A percentile compares a stretch with the other conserved stretches of the same genome.
Evolutionary conservation across 176 grass and related monocot species (phyloP).

Genomic region (Aegilops bicornis): DNA sequence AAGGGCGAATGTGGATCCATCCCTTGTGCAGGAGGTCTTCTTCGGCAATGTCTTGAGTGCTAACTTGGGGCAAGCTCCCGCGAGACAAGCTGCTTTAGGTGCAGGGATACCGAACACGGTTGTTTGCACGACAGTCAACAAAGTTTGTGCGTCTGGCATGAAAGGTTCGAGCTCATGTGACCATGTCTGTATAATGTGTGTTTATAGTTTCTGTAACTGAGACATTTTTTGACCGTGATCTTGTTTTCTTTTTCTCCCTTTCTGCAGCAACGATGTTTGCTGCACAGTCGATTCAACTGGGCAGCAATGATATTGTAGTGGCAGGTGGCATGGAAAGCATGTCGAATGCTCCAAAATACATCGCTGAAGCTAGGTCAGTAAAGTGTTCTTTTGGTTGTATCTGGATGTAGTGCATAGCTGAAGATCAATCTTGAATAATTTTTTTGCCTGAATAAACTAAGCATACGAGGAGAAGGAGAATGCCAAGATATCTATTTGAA

Average conservation of each 20-base stretch:
- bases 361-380: constrained; percentile 77
- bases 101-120: constrained; percentile 88
- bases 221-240: neutral
- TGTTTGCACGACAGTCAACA: constrained; percentile 81
- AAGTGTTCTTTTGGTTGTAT: constrained; percentile 7
- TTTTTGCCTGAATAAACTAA: neutral
- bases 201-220: neutral
- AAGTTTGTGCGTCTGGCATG: constrained; percentile 96
- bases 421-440: neutral
- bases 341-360: constrained; percentile 97
- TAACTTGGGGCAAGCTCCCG: constrained; percentile 94
- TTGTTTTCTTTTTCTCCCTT: neutral
- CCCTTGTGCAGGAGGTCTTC: constrained; percentile 85
- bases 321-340: constrained; percentile 99
- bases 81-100: constrained; percentile 83
- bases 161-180: constrained; percentile 52
- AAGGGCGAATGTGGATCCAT: constrained; percentile 68
- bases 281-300: constrained; percentile 79
- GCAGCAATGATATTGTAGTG: constrained; percentile 87
- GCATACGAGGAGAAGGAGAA: neutral
- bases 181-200: neutral
- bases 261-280: constrained; percentile 81
- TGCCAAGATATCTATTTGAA: neutral
- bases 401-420: neutral
- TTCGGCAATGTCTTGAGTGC: constrained; percentile 96